A percentile compares a stretch with the other conserved stretches of the same genome.
These are phyloP conservation scores for Thielaviopsis euricoi DNA, from an alignment of 2,329 filamentous ascomycete species.

Conservation along the genomic window DNA sequence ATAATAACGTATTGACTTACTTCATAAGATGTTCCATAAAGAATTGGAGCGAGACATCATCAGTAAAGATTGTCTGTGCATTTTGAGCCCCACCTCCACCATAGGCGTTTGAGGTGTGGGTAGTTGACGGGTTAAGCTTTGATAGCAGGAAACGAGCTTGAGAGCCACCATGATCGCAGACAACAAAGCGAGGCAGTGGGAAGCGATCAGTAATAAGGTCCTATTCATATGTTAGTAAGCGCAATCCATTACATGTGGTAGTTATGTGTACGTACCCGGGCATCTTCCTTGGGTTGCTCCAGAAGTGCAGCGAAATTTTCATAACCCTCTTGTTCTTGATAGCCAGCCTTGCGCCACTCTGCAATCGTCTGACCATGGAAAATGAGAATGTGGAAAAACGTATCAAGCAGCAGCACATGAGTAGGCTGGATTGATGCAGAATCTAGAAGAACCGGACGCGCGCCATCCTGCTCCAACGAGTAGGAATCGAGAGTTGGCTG, in stretches of 20 bases:
- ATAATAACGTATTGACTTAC: conserved; percentile 34
- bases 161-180: conserved; percentile 95
- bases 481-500: conserved; percentile 96
- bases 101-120: conserved; percentile 83
- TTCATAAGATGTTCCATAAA: conserved; percentile 99
- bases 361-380: conserved; percentile 98
- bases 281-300: conserved; percentile 91
- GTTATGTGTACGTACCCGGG: conserved; percentile 47
- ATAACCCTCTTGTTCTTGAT: conserved; percentile 95
- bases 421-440: conserved; percentile 91
- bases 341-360: conserved; percentile 94
- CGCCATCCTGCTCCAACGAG: conserved; percentile 87
- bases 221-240: conserved; percentile 27
- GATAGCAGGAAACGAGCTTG: conserved; percentile 93
- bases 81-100: conserved; percentile 72
- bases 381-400: conserved; percentile 98
- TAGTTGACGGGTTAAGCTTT: conserved; percentile 94
- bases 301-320: conserved; percentile 84
- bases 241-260: not conserved
- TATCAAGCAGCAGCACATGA: conserved; percentile 86
- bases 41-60: conserved; percentile 92
- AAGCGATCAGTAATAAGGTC: conserved; percentile 96
- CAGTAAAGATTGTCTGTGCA: conserved; percentile 96
- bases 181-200: conserved; percentile 94
- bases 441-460: conserved; percentile 84